phyloP scores from a whole-genome alignment of 345 rosid species.

The Pugionium dolabratum region DNA sequence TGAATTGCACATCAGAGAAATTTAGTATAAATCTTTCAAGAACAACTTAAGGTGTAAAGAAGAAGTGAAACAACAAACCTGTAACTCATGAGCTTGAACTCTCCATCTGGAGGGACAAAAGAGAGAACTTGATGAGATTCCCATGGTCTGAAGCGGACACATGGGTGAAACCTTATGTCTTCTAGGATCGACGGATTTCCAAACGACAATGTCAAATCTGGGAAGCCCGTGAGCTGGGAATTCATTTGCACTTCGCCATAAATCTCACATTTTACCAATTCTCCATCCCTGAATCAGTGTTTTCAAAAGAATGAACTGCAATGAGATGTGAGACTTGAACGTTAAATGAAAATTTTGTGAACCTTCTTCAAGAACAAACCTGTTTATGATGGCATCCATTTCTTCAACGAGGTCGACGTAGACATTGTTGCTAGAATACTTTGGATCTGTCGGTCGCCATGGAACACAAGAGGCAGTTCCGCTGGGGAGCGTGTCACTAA shows the following conservation, averaged over 20 bases:
- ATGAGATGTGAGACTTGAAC: background rate
- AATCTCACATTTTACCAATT: slow-evolving; percentile 49
- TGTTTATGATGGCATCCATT: slow-evolving; percentile 88
- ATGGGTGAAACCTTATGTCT: slow-evolving; percentile 86
- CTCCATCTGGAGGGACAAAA: slow-evolving; percentile 97
- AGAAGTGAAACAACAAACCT: slow-evolving; percentile 47
- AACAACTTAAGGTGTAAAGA: background rate
- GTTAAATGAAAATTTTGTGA: background rate
- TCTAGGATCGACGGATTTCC: slow-evolving; percentile 76
- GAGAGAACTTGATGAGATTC: slow-evolving; percentile 90
- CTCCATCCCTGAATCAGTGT: slow-evolving; percentile 42
- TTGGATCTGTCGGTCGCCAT: slow-evolving; percentile 83
- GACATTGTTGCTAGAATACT: slow-evolving; percentile 86
- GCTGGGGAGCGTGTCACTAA: slow-evolving; percentile 81
- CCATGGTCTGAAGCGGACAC: slow-evolving; percentile 96
- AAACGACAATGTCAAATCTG: slow-evolving; percentile 89
- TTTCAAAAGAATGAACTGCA: background rate
- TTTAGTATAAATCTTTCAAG: background rate
- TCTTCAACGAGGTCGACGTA: slow-evolving; percentile 92
- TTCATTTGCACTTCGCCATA: slow-evolving; percentile 88
- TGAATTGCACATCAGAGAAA: slow-evolving; percentile 30
- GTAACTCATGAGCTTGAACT: slow-evolving; percentile 96
- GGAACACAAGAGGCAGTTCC: slow-evolving; percentile 90
- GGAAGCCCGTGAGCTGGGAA: slow-evolving; percentile 89
- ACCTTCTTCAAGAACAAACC: slow-evolving; percentile 44